These are phyloP conservation scores for Houttuynia cordata DNA, from an alignment of 164 flowering plant genomes.

Conservation along the genomic window DNA sequence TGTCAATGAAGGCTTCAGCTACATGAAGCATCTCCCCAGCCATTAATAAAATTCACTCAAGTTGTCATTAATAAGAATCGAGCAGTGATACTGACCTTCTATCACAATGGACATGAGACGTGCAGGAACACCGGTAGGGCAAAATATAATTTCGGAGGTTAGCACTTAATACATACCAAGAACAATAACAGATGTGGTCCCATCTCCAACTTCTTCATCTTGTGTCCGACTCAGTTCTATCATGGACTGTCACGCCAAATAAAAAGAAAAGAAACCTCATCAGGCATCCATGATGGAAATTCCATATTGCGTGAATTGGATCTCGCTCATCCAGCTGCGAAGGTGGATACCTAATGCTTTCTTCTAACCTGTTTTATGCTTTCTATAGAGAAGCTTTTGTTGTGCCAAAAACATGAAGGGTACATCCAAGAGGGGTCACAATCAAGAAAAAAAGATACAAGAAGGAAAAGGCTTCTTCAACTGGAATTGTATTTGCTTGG, in stretches of 20 bases:
- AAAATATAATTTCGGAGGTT: not conserved
- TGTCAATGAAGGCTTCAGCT: slow-evolving; percentile 85
- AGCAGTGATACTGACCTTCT: not conserved
- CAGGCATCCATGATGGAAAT: slow-evolving; percentile 63
- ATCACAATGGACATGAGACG: not conserved
- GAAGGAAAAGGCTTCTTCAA: no score
- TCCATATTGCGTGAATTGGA: slow-evolving; percentile 88
- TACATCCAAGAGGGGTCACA: not conserved
- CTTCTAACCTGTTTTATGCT: not conserved
- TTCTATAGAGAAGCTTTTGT: not conserved
- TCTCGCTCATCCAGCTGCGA: slow-evolving; percentile 94
- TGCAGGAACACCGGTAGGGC: not conserved
- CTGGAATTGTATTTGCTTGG: no score
- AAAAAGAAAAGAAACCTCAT: not conserved
- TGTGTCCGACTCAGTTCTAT: slow-evolving; percentile 94
- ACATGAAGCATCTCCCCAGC: slow-evolving; percentile 99
- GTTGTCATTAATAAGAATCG: slow-evolving; percentile 3
- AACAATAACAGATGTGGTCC: slow-evolving; percentile 93
- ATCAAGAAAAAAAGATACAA: not conserved
- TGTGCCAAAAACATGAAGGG: not conserved
- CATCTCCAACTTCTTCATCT: slow-evolving; percentile 99
- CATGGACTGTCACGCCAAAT: slow-evolving; percentile 54
- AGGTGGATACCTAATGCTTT: slow-evolving; percentile 24
- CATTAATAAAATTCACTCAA: slow-evolving; percentile 13
- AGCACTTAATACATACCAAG: slow-evolving; percentile 45